Percentiles rank a stretch among this genome's conserved stretches.
Evolutionary conservation across 495 filamentous ascomycete species (phyloP).

Genomic region (Acidomyces sp.): DNA sequence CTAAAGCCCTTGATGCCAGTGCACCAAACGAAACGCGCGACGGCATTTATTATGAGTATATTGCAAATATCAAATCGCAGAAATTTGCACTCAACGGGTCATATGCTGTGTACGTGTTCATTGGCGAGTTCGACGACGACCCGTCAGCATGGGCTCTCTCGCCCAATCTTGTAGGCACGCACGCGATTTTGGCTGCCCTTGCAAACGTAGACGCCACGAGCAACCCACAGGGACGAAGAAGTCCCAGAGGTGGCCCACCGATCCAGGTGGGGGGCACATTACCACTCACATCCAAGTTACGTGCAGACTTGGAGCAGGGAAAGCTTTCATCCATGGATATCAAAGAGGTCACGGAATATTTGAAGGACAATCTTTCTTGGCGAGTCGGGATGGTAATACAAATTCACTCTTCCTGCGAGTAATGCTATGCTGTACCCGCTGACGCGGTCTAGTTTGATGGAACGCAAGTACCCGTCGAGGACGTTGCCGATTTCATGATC

Average conservation of each 20-base stretch:
- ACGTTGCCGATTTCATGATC: slow-evolving; percentile 26
- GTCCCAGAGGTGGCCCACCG: slow-evolving; percentile 7
- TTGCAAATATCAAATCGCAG: slow-evolving; percentile 44
- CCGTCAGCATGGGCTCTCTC: slow-evolving; percentile 31
- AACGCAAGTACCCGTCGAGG: slow-evolving; percentile 19
- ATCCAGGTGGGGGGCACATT: slow-evolving; percentile 38
- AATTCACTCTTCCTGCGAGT: not conserved
- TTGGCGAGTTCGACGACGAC: slow-evolving; percentile 37
- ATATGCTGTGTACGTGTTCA: slow-evolving; percentile 48
- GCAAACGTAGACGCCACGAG: not conserved
- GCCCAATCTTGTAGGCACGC: slow-evolving; percentile 39
- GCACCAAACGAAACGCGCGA: slow-evolving; percentile 3
- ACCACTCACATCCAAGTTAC: slow-evolving; percentile 42
- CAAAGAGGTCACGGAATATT: slow-evolving; percentile 31
- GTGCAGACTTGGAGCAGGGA: slow-evolving; percentile 29
- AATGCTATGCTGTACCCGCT: slow-evolving; percentile 1
- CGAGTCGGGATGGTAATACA: slow-evolving; percentile 22
- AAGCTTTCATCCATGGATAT: slow-evolving; percentile 32
- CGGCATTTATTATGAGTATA: slow-evolving; percentile 41
- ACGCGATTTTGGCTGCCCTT: slow-evolving; percentile 36
- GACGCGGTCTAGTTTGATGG: slow-evolving; percentile 21
- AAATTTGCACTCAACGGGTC: slow-evolving; percentile 43
- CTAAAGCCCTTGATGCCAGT: not conserved
- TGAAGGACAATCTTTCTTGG: slow-evolving; percentile 35
- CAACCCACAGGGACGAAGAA: not conserved